Conservation (phyloP, 768 basidiomycete genomes). For the Megacollybia marginata region DNA sequence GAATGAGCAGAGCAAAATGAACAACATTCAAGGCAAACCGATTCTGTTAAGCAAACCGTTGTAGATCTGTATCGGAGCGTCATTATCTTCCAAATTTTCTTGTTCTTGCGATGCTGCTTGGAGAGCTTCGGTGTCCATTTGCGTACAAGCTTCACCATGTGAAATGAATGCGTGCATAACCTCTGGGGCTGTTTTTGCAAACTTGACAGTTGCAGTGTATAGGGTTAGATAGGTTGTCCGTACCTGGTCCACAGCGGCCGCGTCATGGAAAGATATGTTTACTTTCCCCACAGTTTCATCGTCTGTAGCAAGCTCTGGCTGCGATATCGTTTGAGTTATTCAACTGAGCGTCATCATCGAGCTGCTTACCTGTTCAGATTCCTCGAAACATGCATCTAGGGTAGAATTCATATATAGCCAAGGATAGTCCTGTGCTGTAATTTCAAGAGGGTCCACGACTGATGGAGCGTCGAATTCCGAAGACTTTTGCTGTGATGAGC, state of each 20-base stretch:
- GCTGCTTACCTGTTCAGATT: slow-evolving; percentile 27
- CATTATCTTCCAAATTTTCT: slow-evolving; percentile 23
- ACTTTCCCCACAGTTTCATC: too few species aligned
- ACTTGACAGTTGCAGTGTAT: slow-evolving; percentile 16
- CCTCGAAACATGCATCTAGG: slow-evolving; percentile 42
- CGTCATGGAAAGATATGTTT: slow-evolving; percentile 37
- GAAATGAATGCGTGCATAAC: slow-evolving; percentile 42
- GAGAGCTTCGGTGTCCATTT: slow-evolving; percentile 34
- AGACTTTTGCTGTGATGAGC: too few species aligned
- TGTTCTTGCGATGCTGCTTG: slow-evolving; percentile 27
- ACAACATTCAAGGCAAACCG: slow-evolving; percentile 19
- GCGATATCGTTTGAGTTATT: too few species aligned
- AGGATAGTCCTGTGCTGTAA: slow-evolving; percentile 47
- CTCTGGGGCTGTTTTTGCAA: slow-evolving; percentile 34
- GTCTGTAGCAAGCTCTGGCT: too few species aligned
- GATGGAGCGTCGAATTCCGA: neutral
- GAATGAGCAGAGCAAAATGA: slow-evolving; percentile 13
- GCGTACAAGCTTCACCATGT: slow-evolving; percentile 36
- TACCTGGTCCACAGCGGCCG: slow-evolving; percentile 30
- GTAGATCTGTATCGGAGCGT: slow-evolving; percentile 32
- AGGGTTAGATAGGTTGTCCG: slow-evolving; percentile 1
- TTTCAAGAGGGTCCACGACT: slow-evolving; percentile 32
- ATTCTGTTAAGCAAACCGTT: slow-evolving; percentile 34
- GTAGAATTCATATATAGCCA: slow-evolving; percentile 57
- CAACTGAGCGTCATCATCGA: slow-evolving; percentile 22